Conservation (phyloP, 139 green algal genomes). For the Coelastrella sp. region DNA sequence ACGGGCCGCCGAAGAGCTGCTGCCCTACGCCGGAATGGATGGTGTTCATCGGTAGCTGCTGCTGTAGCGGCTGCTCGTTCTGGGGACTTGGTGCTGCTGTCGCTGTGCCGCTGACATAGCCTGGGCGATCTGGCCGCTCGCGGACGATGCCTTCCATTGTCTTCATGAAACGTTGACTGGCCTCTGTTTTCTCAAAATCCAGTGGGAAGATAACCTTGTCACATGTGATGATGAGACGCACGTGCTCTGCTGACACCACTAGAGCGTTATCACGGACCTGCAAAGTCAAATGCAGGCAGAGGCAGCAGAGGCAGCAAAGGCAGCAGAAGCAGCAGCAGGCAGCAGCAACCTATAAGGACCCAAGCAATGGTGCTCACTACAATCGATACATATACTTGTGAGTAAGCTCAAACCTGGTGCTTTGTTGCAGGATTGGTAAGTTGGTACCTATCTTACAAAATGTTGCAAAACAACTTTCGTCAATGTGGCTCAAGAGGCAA, state of each 20-base stretch:
- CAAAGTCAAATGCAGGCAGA: too few relatives aligned
- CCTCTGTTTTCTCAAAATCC: conserved; percentile 55
- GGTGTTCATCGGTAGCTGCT: conserved; percentile 3
- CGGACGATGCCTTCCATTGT: conserved; percentile 51
- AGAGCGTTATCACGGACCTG: conserved; percentile 87
- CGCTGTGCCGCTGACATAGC: background rate
- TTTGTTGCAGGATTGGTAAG: too few relatives aligned
- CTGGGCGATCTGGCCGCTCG: conserved; percentile 44
- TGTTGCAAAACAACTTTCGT: too few relatives aligned
- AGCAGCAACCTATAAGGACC: too few relatives aligned
- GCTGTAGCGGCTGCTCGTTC: background rate
- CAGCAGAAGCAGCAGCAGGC: too few relatives aligned
- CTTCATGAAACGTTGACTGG: conserved; percentile 58
- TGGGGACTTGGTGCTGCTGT: background rate
- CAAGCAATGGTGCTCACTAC: too few relatives aligned
- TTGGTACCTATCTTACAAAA: too few relatives aligned
- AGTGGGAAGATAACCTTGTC: conserved; percentile 73
- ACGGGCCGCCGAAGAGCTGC: conserved; percentile 31
- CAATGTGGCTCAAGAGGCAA: too few relatives aligned
- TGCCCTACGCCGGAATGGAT: conserved; percentile 18
- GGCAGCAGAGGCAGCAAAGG: too few relatives aligned
- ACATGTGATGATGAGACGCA: conserved; percentile 81
- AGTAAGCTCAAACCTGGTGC: too few relatives aligned
- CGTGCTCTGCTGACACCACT: conserved; percentile 84
- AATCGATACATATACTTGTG: too few relatives aligned